Evolutionary conservation across 2,329 filamentous ascomycete genomes (phyloP).

Genomic region (Neofusicoccum cordaticola): DNA sequence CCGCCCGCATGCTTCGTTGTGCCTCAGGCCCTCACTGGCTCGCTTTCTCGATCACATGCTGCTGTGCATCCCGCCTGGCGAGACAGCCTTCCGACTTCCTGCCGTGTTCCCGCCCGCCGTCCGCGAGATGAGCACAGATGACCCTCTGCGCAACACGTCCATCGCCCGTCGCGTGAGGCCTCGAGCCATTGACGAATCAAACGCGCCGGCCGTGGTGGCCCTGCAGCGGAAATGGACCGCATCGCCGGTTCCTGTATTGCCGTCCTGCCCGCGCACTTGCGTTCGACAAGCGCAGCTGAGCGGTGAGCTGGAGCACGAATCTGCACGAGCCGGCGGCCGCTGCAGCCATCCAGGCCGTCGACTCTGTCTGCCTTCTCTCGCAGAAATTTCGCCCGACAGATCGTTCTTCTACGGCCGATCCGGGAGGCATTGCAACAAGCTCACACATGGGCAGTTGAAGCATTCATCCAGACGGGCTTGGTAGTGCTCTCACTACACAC

Average conservation of each 20-base stretch:
- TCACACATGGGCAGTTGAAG: neutral
- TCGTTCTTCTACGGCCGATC: too few species aligned
- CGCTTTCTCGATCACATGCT: slow-evolving; percentile 5
- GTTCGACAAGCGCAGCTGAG: too few species aligned
- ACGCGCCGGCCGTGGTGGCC: neutral
- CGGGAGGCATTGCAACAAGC: neutral
- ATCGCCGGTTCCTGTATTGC: neutral
- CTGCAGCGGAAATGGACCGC: neutral
- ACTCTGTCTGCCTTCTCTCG: too few species aligned
- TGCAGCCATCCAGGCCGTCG: neutral
- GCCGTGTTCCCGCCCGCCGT: neutral
- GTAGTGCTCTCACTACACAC: neutral
- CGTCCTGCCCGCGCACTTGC: too few species aligned
- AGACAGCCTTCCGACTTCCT: neutral
- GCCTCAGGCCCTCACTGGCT: neutral
- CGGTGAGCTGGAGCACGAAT: neutral
- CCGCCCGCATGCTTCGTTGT: neutral
- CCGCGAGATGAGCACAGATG: neutral
- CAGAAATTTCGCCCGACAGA: too few species aligned
- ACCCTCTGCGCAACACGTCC: neutral
- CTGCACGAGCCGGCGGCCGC: neutral
- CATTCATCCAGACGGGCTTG: neutral
- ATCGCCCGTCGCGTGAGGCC: neutral
- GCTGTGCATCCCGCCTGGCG: neutral
- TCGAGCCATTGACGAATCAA: neutral